Evolutionary conservation across 2,329 filamentous ascomycete genomes (phyloP).

Genomic region (Anthostomella pinea): DNA sequence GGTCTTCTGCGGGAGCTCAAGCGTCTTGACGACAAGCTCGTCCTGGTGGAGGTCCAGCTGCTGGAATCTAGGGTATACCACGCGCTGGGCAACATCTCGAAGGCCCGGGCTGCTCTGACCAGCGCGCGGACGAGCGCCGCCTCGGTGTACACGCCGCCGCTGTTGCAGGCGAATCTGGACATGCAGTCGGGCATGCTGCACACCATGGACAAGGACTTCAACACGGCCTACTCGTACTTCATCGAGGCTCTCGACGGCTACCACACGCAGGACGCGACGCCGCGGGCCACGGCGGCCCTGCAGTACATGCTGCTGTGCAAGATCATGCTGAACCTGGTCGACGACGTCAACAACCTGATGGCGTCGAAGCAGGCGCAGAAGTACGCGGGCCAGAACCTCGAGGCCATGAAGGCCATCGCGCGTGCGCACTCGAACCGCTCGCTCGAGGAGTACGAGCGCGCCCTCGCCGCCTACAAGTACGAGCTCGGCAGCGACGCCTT

Average conservation of each 20-base stretch:
- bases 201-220: slow-evolving; percentile 98
- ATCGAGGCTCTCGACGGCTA: slow-evolving; percentile 98
- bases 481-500: slow-evolving; percentile 94
- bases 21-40: slow-evolving; percentile 96
- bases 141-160: slow-evolving; percentile 92
- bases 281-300: slow-evolving; percentile 90
- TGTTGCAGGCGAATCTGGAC: slow-evolving; percentile 92
- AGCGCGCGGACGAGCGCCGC: slow-evolving; percentile 92
- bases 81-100: slow-evolving; percentile 92
- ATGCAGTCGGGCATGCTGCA: slow-evolving; percentile 99
- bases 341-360: slow-evolving; percentile 95
- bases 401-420: slow-evolving; percentile 98
- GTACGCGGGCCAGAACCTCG: slow-evolving; percentile 91
- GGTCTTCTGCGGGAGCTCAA: slow-evolving; percentile 93
- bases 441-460: slow-evolving; percentile 94
- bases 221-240: slow-evolving; percentile 97
- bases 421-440: slow-evolving; percentile 93
- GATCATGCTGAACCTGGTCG: slow-evolving; percentile 96
- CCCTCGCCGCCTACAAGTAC: slow-evolving; percentile 84
- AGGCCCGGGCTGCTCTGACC: slow-evolving; percentile 91
- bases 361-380: slow-evolving; percentile 94
- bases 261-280: slow-evolving; percentile 82
- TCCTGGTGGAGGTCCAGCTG: slow-evolving; percentile 95
- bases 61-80: slow-evolving; percentile 97
- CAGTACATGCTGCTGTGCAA: slow-evolving; percentile 99